Evolutionary conservation across 75 land plant genomes (phyloP), one percentile per base, ranked within the genome.

Genomic region (Picea glauca): DNA sequence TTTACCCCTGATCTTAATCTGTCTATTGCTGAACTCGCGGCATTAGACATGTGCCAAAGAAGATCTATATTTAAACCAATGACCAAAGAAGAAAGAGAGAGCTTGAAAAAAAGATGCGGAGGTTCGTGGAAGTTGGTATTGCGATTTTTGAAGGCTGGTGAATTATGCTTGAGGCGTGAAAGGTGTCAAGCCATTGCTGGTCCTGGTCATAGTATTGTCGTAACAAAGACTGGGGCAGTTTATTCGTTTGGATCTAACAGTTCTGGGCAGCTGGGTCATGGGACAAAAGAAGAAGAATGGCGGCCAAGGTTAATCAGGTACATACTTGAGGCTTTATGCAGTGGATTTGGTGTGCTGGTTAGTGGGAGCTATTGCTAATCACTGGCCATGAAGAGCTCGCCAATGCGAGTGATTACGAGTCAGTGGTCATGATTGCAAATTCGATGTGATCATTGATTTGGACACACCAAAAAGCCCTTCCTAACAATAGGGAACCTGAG

Each of bases 211-310:
- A 93, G 96, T 75, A 86, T 93, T 70, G 96, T 84, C 62, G 88
- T 94, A 40, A 92, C 94, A 38, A 78, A 85, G 1, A 80, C 77
- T 38, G 94, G 94, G 40, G 70, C 81, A 3, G 88, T 90, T 54
- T 94, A 88, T 61, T 77, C 94, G 1, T 94, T 92, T 84, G 96
- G 96, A 11, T 90, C 91, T 3, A 94, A 91, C 74, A 86, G 78
- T 76, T 90, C 85, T 4, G 96, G 96, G 21, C 96, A 94, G 84
- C 91, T 94, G 38, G 96, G 92, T n/a, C 90, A 86, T 84, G 96
- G 94, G 65, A 84, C 89, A 14, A 75, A 80, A 18, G 89, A 92
- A 56, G 89, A 89, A 70, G 91, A 90, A 76, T 87, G 78, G 81
- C 84, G 90, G 33, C 96, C 96, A 50, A 88, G 87, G 58, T 79